Base-by-base conservation (phyloP, 176 grass and related monocot genomes). In the Juncus effusus region DNA sequence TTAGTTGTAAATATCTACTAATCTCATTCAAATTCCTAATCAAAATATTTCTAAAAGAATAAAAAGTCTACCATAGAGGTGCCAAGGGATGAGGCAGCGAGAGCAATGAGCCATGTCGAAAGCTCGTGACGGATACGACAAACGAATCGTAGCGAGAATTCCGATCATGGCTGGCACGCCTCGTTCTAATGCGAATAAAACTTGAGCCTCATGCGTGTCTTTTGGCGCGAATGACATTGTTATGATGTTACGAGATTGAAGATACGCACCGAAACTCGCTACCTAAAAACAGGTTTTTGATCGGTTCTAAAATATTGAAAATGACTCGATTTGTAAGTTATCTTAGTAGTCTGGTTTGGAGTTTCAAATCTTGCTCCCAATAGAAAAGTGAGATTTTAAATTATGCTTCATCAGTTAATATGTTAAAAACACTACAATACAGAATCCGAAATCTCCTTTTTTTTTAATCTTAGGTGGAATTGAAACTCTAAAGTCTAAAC, bases 101-200 rank as follows among this genome's bases (percentile, higher is more conserved):
- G 76, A 59, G 64, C 76, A 78, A 37, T 78, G 76, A 2, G 76
- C 76, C 65, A 70, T 62, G 56, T 78, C 76, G 54, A 78, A 85
- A 70, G 54, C 66, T 51, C 87, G 64, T 10, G 87, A 75, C 4
- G 87, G 87, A 76, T 87, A 92, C n/a, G 84, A 68, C 42, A 92
- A 78, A 38, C 88, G 73, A 61, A 81, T 77, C 40, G 80, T 87
- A 2, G 84, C 80, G 19, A 92, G 76, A 1, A 92, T 81, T 67
- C 84, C 88, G 71, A 92, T 87, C 83, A 92, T 92, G 64, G 88
- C 88, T 4, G 88, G 88, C 36, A 92, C 84, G 56, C 88, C 88
- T 61, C 88, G 84, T 75, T 92, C 88, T 63, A 87, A 78, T 3
- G 88, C 88, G 75, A 92, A 92, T 75, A 87, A 84, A 45, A 92